A percentile compares a stretch with the other conserved stretches of the same genome.
phyloP scores from a whole-genome alignment of 148 eudicot species.

The Mesembryanthemum crystallinum region DNA sequence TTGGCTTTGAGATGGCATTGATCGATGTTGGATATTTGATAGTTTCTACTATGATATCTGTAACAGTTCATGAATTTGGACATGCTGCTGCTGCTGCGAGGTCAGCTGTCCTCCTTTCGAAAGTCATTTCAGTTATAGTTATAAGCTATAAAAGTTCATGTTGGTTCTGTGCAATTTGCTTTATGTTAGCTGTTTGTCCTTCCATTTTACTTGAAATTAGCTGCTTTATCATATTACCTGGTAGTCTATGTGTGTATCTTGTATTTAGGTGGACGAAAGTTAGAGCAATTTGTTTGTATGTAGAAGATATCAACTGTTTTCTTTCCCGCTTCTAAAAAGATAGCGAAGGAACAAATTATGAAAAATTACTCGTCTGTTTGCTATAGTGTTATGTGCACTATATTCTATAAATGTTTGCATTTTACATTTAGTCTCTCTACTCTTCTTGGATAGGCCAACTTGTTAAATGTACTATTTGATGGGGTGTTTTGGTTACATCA shows the following conservation, averaged over 20 bases:
- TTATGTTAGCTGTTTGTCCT: not conserved
- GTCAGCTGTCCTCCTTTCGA: slow-evolving; percentile 40
- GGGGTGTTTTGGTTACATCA: no score
- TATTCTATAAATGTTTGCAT: no score
- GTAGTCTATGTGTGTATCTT: not conserved
- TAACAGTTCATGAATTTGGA: slow-evolving; percentile 79
- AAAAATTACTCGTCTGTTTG: not conserved
- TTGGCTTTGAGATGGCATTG: slow-evolving; percentile 45
- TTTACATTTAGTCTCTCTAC: not conserved
- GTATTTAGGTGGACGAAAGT: not conserved
- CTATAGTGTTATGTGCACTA: no score
- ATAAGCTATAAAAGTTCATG: not conserved
- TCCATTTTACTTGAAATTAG: slow-evolving; percentile 2
- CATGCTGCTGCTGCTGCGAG: slow-evolving; percentile 97
- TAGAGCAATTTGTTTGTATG: no score
- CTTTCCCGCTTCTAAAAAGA: not conserved
- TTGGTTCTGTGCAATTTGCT: not conserved
- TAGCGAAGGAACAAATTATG: not conserved
- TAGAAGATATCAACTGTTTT: not conserved
- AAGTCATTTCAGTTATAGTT: slow-evolving; percentile 4
- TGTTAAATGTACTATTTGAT: no score
- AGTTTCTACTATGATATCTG: slow-evolving; percentile 59
- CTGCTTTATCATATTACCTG: not conserved
- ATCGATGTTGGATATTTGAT: slow-evolving; percentile 56
- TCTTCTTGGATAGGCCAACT: no score